Percentiles rank a stretch among this genome's conserved stretches.
phyloP scores from a whole-genome alignment of 2,329 filamentous ascomycete species.

The Exophiala lecanii-corni region DNA sequence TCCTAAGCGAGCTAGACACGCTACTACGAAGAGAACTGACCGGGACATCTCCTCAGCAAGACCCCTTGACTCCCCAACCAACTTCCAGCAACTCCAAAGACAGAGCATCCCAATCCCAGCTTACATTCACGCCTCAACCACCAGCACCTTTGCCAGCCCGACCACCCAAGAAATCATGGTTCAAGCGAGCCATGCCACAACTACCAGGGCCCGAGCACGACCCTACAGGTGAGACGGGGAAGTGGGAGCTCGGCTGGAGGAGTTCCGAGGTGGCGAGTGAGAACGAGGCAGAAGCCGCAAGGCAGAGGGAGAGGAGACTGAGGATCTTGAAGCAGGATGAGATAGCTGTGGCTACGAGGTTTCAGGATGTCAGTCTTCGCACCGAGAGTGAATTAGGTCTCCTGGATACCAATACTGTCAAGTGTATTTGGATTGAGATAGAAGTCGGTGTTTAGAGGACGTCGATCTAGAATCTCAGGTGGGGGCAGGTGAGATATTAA shows the following conservation, averaged over 20 bases:
- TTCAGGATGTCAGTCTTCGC: conserved; percentile 39
- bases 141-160: conserved; percentile 5
- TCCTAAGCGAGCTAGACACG: conserved; percentile 35
- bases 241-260: conserved; percentile 32
- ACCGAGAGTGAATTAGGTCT: conserved; percentile 42
- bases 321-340: conserved; percentile 24
- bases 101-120: neutral
- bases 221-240: conserved; percentile 24
- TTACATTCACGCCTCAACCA: neutral
- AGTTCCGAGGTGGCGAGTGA: conserved; percentile 10
- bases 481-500: too few species aligned
- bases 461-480: too few species aligned
- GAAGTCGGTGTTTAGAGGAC: conserved; percentile 27
- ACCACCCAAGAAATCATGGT: conserved; percentile 15
- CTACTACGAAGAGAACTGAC: conserved; percentile 14
- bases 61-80: neutral
- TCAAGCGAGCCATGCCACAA: conserved; percentile 14
- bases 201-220: conserved; percentile 19
- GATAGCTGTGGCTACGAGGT: conserved; percentile 31
- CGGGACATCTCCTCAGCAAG: neutral
- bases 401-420: conserved; percentile 38
- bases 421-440: conserved; percentile 32
- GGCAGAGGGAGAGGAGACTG: neutral
- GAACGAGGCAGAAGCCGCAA: conserved; percentile 1
- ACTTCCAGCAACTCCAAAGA: neutral